Evolutionary conservation across 345 rosid genomes (phyloP).

Genomic region (Pelargonium nanum): DNA sequence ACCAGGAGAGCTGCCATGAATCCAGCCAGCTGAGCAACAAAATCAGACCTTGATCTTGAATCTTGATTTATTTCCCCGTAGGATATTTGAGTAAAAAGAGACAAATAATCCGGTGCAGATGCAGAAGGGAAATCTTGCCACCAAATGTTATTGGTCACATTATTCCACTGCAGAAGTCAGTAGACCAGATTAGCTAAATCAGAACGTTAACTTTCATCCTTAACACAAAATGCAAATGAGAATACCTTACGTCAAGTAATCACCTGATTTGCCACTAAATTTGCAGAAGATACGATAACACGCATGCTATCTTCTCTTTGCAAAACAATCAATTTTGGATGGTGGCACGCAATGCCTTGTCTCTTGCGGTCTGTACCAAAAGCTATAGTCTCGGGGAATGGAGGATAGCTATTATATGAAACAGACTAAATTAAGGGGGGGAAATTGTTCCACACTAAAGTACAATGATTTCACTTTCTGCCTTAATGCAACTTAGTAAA

Average conservation of each 20-base stretch:
- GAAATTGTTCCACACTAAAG: constrained; percentile 8
- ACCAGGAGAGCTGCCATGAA: constrained; percentile 69
- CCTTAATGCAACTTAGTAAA: not conserved
- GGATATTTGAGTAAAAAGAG: constrained; percentile 48
- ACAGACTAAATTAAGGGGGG: constrained; percentile 6
- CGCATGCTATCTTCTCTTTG: constrained; percentile 72
- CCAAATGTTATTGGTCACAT: constrained; percentile 84
- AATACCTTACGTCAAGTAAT: constrained; percentile 1
- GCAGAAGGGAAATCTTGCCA: constrained; percentile 95
- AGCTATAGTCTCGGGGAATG: constrained; percentile 73
- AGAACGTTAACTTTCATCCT: not conserved
- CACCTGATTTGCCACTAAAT: constrained; percentile 81
- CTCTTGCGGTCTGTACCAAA: constrained; percentile 74
- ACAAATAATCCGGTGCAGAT: constrained; percentile 45
- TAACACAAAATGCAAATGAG: not conserved
- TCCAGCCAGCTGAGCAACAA: constrained; percentile 82
- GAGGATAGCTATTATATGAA: constrained; percentile 53
- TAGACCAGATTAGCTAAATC: not conserved
- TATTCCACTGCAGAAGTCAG: constrained; percentile 58
- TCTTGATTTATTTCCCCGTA: constrained; percentile 21
- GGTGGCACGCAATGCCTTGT: constrained; percentile 89
- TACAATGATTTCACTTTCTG: not conserved
- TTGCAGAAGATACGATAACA: constrained; percentile 73
- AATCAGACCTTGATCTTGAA: constrained; percentile 46
- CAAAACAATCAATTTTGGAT: constrained; percentile 74